Base-by-base conservation (phyloP, 148 eudicot species). In the Rhododendron griersonianum region DNA sequence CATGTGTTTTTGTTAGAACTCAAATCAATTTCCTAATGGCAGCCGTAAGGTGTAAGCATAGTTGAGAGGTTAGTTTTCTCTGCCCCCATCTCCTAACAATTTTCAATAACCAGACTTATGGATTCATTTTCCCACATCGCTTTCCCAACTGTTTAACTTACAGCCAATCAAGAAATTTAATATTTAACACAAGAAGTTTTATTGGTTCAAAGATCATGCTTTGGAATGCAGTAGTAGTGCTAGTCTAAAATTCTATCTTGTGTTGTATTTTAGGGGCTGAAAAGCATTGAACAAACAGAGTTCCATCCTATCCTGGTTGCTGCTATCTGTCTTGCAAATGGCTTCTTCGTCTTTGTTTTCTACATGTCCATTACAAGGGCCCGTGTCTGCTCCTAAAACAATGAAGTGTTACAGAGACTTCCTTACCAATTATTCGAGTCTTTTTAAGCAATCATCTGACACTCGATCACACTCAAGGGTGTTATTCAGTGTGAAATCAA, bases 301-400 rank as follows among this genome's bases (percentile, higher is more conserved):
- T 11, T 81, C 11, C 71, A 80, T 80, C 30, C 28, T 33, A 13
- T 81, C 30, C 47, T 18, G 7, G n/a, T 37, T 18, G 83, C 41
- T 57, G 41, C 53, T 55, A 55, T 80, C n/a, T 45, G 28, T 18
- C 47, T 51, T 85, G 44, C 81, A 57, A 51, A 95, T 94, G 97
- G 95, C 92, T 23, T 45, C 89, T 23, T 87, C 92, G 0, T 80
- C 93, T 37, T 88, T 90, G 35, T 87, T 91, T 71, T 84, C 90
- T 83, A 53, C 91, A 44, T 90, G 88, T 83, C 53, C 91, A 28
- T 74, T 87, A 16, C 86, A 83, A 75, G 90, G 92, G 16, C 85
- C 81, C 3, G 16, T 80, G n/a, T 84, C 79, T 63, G 67, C 88
- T 84, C 82, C 87, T 47, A 88, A 83, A 65, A 78, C 82, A 76